Evolutionary conservation across 257 asterid genomes (phyloP).

Genomic region (Capsicum rhomboideum): DNA sequence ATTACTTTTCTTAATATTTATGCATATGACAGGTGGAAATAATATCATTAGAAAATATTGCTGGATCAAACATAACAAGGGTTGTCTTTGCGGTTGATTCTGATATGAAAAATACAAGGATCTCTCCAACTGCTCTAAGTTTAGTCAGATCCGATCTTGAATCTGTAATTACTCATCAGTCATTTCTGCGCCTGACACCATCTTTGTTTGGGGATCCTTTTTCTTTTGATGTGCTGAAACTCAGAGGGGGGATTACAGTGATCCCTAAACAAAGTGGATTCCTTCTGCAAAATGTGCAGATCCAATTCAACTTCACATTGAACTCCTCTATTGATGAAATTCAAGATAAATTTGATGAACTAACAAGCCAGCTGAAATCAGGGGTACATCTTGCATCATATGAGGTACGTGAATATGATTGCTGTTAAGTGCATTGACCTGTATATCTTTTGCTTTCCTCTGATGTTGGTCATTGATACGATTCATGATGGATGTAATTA

Average conservation of each 20-base stretch:
- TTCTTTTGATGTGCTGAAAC: slow-evolving; percentile 72
- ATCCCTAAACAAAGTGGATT: slow-evolving; percentile 83
- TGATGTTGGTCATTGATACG: background rate
- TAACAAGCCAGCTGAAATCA: slow-evolving; percentile 55
- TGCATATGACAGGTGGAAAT: slow-evolving; percentile 50
- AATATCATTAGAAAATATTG: slow-evolving; percentile 28
- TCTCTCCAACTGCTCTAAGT: slow-evolving; percentile 37
- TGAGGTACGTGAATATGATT: slow-evolving; percentile 45
- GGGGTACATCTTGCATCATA: slow-evolving; percentile 72
- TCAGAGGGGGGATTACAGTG: slow-evolving; percentile 79
- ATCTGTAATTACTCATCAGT: slow-evolving; percentile 27
- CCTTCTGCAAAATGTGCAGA: slow-evolving; percentile 61
- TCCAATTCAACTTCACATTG: slow-evolving; percentile 87
- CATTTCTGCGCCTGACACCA: slow-evolving; percentile 43
- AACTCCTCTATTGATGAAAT: slow-evolving; percentile 75
- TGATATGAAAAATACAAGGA: slow-evolving; percentile 15
- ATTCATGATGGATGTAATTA: background rate
- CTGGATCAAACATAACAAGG: slow-evolving; percentile 51
- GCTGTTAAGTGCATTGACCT: background rate
- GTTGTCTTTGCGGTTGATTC: slow-evolving; percentile 68
- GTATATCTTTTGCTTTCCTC: background rate
- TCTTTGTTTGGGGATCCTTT: slow-evolving; percentile 76
- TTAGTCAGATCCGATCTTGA: slow-evolving; percentile 37
- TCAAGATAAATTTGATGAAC: slow-evolving; percentile 52
- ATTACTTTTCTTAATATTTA: background rate